These are phyloP conservation scores for Cenchrus americanus DNA, from an alignment of 176 grass and related monocot species.

Conservation along the genomic window DNA sequence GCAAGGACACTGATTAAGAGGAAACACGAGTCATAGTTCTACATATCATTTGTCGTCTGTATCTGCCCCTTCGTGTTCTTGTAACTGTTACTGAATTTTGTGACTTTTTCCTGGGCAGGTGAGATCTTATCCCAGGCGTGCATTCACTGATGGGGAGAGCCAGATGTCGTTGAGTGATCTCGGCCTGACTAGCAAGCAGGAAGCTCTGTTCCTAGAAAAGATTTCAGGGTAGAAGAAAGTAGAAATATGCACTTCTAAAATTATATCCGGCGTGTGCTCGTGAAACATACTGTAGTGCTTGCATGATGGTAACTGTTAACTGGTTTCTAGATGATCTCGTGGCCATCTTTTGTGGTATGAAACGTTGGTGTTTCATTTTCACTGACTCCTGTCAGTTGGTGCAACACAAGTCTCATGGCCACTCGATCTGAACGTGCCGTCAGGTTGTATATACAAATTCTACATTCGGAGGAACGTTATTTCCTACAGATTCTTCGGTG, in stretches of 20 bases:
- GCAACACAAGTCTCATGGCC: not conserved
- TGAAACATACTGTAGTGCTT: not conserved
- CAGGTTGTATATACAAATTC: constrained; percentile 33
- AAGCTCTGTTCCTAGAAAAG: constrained; percentile 91
- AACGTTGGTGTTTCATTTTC: not conserved
- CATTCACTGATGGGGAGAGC: constrained; percentile 66
- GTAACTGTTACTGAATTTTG: not conserved
- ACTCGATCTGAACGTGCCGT: not conserved
- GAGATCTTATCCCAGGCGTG: constrained; percentile 80
- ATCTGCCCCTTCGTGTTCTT: not conserved
- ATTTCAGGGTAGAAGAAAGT: constrained; percentile 51
- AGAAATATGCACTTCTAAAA: not conserved
- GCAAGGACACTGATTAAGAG: not conserved
- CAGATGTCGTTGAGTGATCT: constrained; percentile 73
- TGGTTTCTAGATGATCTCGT: constrained; percentile 6
- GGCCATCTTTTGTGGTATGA: not conserved
- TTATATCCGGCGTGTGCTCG: not conserved
- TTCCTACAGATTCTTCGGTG: not conserved
- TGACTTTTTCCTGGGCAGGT: constrained; percentile 51
- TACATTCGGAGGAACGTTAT: not conserved
- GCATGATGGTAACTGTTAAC: not conserved
- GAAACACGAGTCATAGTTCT: not conserved
- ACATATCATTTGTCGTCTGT: not conserved
- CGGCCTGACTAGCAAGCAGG: constrained; percentile 84
- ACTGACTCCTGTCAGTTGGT: not conserved